These are phyloP conservation scores for Acanthamoeba triangularis DNA, from an alignment of 208 protist genomes.

Conservation along the genomic window DNA sequence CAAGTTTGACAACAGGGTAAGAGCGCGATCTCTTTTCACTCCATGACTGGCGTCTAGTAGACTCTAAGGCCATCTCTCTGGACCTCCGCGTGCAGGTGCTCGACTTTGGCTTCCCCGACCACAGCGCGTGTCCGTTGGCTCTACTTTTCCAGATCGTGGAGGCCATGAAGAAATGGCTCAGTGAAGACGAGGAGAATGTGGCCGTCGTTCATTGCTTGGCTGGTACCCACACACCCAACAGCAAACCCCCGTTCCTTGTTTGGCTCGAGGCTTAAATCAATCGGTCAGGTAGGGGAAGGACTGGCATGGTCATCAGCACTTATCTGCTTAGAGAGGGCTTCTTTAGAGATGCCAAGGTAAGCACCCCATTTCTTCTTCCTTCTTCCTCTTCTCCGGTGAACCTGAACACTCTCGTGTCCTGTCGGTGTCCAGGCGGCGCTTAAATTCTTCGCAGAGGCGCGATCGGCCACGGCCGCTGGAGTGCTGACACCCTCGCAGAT, in stretches of 20 bases:
- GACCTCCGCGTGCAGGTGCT: neutral
- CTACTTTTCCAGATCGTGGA: slow-evolving; percentile 73
- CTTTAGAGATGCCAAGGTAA: slow-evolving; percentile 55
- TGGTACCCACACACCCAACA: slow-evolving; percentile 34
- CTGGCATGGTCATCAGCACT: slow-evolving; percentile 77
- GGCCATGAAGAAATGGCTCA: slow-evolving; percentile 61
- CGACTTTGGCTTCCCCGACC: slow-evolving; percentile 77
- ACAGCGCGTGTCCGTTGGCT: slow-evolving; percentile 73
- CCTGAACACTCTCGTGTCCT: neutral
- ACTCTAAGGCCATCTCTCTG: neutral
- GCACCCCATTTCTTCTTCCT: too few species aligned
- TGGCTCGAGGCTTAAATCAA: neutral
- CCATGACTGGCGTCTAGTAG: neutral
- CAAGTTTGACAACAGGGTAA: slow-evolving; percentile 70
- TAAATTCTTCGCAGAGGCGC: slow-evolving; percentile 61
- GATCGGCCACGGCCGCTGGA: slow-evolving; percentile 53
- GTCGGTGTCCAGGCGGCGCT: slow-evolving; percentile 38
- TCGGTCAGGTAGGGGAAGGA: slow-evolving; percentile 73
- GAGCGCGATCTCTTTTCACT: neutral
- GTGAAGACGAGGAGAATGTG: slow-evolving; percentile 76
- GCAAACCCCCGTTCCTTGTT: too few species aligned
- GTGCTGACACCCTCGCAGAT: slow-evolving; percentile 46
- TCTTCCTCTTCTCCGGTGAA: neutral
- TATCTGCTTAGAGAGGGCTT: slow-evolving; percentile 71
- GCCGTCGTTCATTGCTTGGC: slow-evolving; percentile 79